Percentiles rank a stretch among this genome's conserved stretches.
These are phyloP conservation scores for Teunomyces gatunensis DNA, from an alignment of 805 yeast genomes.

Conservation along the genomic window DNA sequence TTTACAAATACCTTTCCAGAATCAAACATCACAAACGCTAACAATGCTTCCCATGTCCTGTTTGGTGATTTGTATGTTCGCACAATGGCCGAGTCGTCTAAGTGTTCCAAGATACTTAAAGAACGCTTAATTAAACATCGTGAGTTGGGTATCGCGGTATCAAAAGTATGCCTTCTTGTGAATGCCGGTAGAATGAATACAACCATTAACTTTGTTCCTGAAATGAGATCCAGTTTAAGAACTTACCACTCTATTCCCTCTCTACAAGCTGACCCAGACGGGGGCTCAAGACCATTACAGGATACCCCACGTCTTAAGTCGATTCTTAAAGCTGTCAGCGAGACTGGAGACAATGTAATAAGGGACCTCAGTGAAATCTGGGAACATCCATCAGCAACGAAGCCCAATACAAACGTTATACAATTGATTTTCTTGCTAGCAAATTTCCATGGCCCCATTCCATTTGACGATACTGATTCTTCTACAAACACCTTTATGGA, in stretches of 20 bases:
- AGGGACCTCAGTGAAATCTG: slow-evolving; percentile 48
- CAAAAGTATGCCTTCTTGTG: slow-evolving; percentile 80
- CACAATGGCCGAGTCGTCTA: slow-evolving; percentile 77
- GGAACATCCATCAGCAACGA: slow-evolving; percentile 23
- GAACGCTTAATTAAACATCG: slow-evolving; percentile 68
- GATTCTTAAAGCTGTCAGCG: slow-evolving; percentile 83
- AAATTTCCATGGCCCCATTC: slow-evolving; percentile 54
- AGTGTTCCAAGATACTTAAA: slow-evolving; percentile 77
- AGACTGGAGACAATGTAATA: slow-evolving; percentile 51
- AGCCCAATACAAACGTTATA: slow-evolving; percentile 60
- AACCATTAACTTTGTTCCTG: slow-evolving; percentile 90
- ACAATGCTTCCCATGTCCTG: slow-evolving; percentile 50
- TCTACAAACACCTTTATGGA: slow-evolving; percentile 57
- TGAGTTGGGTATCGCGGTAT: slow-evolving; percentile 65
- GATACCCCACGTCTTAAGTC: slow-evolving; percentile 94
- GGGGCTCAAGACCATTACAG: slow-evolving; percentile 67
- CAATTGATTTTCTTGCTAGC: slow-evolving; percentile 74
- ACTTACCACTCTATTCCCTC: slow-evolving; percentile 94
- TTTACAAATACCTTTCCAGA: slow-evolving; percentile 63
- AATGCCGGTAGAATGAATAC: slow-evolving; percentile 94
- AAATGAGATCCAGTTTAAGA: slow-evolving; percentile 89
- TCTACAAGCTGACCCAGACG: slow-evolving; percentile 66
- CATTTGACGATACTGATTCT: slow-evolving; percentile 10
- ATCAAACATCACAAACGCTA: slow-evolving; percentile 35
- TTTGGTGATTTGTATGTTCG: slow-evolving; percentile 83